A percentile compares a stretch with the other conserved stretches of the same genome.
Evolutionary conservation across 148 eudicot species (phyloP).

Genomic region (Cornus controversa): DNA sequence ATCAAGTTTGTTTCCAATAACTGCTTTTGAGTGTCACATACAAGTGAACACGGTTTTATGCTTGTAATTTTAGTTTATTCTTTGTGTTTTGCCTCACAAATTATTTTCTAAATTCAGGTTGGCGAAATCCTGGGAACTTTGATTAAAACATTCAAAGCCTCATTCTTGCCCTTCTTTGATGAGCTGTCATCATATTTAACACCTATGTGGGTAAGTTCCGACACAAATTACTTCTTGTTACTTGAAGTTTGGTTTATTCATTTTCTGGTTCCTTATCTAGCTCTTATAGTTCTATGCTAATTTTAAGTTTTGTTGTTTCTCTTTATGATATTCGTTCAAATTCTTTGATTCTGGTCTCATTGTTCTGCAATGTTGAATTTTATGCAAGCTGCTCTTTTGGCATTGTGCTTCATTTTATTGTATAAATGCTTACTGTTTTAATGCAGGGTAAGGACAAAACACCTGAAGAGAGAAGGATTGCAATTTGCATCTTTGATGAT

Average conservation of each 20-base stretch:
- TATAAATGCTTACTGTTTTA: background rate
- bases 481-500: conserved; percentile 95
- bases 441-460: conserved; percentile 93
- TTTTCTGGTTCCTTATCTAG: background rate
- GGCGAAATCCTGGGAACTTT: conserved; percentile 89
- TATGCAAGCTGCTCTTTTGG: background rate
- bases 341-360: background rate
- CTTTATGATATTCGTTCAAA: background rate
- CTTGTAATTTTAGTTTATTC: background rate
- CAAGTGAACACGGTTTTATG: background rate
- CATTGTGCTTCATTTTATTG: background rate
- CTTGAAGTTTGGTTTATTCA: background rate
- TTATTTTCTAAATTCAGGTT: conserved; percentile 45
- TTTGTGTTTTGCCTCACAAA: background rate
- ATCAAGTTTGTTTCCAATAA: conserved; percentile 55
- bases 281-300: background rate
- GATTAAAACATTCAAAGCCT: conserved; percentile 84
- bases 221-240: background rate
- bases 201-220: conserved; percentile 91
- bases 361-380: background rate
- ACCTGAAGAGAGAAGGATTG: conserved; percentile 90
- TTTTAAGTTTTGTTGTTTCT: background rate
- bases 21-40: background rate
- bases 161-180: conserved; percentile 95
- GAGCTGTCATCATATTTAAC: conserved; percentile 79